Conservation (phyloP, 2,329 filamentous ascomycete genomes). For the Cryphonectria carpinicola region DNA sequence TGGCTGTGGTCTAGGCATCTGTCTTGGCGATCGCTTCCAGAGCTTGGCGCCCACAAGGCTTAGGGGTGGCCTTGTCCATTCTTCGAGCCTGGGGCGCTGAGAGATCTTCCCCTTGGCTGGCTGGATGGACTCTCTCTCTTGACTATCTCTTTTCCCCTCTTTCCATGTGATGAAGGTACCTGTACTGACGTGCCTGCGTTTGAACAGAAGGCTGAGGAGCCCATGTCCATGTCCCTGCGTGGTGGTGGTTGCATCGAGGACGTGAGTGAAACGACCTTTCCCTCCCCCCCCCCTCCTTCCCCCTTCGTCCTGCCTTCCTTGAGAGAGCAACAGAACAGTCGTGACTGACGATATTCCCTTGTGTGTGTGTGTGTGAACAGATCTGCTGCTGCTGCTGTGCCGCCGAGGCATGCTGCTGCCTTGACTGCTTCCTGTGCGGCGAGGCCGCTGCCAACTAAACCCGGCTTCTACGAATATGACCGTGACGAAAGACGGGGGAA, state of each 20-base stretch:
- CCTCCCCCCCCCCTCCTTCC: background rate
- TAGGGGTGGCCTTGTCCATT: background rate
- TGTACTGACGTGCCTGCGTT: background rate
- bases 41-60: background rate
- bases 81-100: background rate
- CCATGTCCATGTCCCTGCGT: slow-evolving; percentile 34
- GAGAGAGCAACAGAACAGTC: background rate
- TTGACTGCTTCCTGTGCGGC: slow-evolving; percentile 23
- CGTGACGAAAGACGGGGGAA: background rate
- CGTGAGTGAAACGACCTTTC: slow-evolving; percentile 6
- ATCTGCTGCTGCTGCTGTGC: slow-evolving; percentile 19
- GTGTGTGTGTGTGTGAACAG: background rate
- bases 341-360: background rate
- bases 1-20: background rate
- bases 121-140: background rate
- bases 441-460: slow-evolving; percentile 14
- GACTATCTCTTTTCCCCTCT: background rate
- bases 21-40: background rate
- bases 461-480: slow-evolving; percentile 10
- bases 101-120: background rate
- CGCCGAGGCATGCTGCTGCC: slow-evolving; percentile 17
- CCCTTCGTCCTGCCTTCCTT: background rate
- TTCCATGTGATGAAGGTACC: too few species aligned
- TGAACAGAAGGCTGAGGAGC: slow-evolving; percentile 30
- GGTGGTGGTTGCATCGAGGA: slow-evolving; percentile 33